A percentile compares a stretch with the other conserved stretches of the same genome.
Evolutionary conservation across 148 eudicot species (phyloP).

Genomic region (Fallopia convolvulus): DNA sequence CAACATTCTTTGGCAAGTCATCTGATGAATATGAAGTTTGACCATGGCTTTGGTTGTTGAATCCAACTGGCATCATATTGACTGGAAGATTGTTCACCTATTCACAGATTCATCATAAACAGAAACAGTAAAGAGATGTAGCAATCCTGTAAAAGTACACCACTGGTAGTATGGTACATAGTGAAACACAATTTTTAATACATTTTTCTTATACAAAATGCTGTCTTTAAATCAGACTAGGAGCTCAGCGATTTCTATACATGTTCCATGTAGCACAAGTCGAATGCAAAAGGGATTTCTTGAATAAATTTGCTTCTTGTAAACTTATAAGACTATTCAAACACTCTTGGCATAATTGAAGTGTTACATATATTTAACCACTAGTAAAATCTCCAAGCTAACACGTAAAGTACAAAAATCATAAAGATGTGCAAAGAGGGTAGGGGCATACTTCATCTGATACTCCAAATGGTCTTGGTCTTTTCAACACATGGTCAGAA

Average conservation of each 20-base stretch:
- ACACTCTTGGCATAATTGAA: background rate
- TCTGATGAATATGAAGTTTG: conserved; percentile 66
- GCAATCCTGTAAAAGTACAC: background rate
- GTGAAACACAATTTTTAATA: background rate
- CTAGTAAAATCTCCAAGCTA: background rate
- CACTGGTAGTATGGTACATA: background rate
- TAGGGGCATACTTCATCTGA: conserved; percentile 54
- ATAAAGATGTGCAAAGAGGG: background rate
- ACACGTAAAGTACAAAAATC: background rate
- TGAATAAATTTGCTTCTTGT: background rate
- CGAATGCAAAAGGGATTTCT: background rate
- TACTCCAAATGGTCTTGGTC: conserved; percentile 60
- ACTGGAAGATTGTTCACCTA: conserved; percentile 64
- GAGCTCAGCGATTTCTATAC: background rate
- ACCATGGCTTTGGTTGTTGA: conserved; percentile 55
- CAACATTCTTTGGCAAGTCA: conserved; percentile 72
- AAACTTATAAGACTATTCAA: background rate
- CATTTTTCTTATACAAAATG: background rate
- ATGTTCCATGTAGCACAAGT: background rate
- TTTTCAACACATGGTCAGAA: conserved; percentile 71
- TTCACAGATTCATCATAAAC: conserved; percentile 17
- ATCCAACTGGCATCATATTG: conserved; percentile 67
- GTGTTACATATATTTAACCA: background rate
- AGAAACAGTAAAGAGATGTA: background rate
- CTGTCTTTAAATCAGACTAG: background rate